These are phyloP conservation scores for Sugiyamaella valdiviana DNA, from an alignment of 805 yeast species.

Conservation along the genomic window DNA sequence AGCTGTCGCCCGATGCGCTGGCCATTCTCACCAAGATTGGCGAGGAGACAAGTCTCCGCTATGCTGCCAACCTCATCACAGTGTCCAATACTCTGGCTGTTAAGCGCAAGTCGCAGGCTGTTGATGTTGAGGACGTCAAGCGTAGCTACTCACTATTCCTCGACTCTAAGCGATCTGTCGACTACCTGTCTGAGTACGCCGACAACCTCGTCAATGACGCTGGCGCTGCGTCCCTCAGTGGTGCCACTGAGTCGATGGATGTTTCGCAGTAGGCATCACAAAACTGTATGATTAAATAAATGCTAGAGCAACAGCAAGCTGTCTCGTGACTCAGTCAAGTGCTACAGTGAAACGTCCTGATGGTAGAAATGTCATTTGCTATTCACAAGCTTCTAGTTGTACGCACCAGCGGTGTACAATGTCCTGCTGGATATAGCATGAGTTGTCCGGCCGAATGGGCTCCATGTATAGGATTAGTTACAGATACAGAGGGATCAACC, in stretches of 20 bases:
- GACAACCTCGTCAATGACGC: constrained; percentile 69
- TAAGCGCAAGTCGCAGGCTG: constrained; percentile 65
- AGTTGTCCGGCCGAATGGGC: too few relatives aligned
- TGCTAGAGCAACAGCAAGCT: too few relatives aligned
- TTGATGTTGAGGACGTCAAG: constrained; percentile 78
- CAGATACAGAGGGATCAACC: too few relatives aligned
- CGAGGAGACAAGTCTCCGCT: constrained; percentile 81
- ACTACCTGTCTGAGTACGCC: constrained; percentile 65
- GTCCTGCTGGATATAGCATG: background rate
- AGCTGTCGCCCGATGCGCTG: constrained; percentile 72
- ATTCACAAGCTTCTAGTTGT: too few relatives aligned
- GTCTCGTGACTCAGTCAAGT: too few relatives aligned
- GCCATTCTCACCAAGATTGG: constrained; percentile 87
- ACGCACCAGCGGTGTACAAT: too few relatives aligned
- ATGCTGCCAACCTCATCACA: constrained; percentile 84
- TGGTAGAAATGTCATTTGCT: too few relatives aligned
- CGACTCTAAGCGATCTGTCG: constrained; percentile 85
- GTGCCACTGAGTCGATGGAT: constrained; percentile 32
- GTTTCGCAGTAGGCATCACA: constrained; percentile 21
- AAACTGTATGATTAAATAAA: too few relatives aligned
- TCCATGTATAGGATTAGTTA: too few relatives aligned
- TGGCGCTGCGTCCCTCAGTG: constrained; percentile 61
- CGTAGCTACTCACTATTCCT: constrained; percentile 80
- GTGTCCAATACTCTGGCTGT: constrained; percentile 83
- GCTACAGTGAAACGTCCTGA: background rate